phyloP scores from a whole-genome alignment of 768 basidiomycete species.

The Sporobolomyces roseus region DNA sequence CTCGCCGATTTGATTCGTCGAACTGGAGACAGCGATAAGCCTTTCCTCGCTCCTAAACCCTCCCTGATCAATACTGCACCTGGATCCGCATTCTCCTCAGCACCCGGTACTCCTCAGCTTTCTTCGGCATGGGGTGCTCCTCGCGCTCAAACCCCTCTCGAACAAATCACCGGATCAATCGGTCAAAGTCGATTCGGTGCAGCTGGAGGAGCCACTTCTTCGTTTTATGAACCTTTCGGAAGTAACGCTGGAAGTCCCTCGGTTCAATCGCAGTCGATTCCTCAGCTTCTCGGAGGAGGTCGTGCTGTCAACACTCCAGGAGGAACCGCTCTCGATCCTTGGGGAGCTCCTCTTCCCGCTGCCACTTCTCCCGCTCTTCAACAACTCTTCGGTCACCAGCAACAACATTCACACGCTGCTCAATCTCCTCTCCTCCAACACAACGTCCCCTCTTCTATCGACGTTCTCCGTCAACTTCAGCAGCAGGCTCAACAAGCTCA shows the following conservation, averaged over 20 bases:
- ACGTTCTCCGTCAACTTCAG: constrained; percentile 36
- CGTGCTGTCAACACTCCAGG: constrained; percentile 11
- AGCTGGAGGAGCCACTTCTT: background rate
- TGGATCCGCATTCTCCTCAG: constrained; percentile 36
- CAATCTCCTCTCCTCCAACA: constrained; percentile 15
- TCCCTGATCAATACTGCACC: constrained; percentile 22
- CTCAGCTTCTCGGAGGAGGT: constrained; percentile 19
- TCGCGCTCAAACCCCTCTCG: constrained; percentile 31
- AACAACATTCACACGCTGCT: background rate
- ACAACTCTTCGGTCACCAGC: constrained; percentile 10
- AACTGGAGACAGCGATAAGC: constrained; percentile 48
- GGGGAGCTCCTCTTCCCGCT: constrained; percentile 33
- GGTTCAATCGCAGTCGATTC: too few relatives aligned
- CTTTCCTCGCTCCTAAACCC: constrained; percentile 48
- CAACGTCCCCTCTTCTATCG: constrained; percentile 21
- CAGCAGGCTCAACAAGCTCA: constrained; percentile 4
- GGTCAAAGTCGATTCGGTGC: constrained; percentile 17
- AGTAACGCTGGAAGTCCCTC: constrained; percentile 23
- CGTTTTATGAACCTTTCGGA: constrained; percentile 36
- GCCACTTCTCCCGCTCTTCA: background rate
- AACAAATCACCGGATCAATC: constrained; percentile 22
- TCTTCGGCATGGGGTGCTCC: constrained; percentile 20
- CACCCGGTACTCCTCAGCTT: constrained; percentile 27
- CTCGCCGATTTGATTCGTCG: constrained; percentile 48
- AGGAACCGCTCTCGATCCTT: constrained; percentile 32